phyloP scores from a whole-genome alignment of 768 basidiomycete species.

The Hericium coralloides region DNA sequence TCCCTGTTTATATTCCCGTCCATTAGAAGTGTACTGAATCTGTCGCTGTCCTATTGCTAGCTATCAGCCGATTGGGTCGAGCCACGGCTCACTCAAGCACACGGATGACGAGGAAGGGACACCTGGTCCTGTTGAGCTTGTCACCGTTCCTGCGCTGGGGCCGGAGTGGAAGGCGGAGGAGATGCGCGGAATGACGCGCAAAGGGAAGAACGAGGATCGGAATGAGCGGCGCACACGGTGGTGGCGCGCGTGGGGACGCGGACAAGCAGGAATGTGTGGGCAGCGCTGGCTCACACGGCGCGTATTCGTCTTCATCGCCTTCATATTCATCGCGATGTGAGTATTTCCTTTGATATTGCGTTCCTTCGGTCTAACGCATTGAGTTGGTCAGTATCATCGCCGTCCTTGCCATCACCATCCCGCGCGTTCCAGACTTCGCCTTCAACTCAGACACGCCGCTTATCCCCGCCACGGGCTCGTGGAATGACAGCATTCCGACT shows the following conservation, averaged over 20 bases:
- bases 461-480: constrained; percentile 45
- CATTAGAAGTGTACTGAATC: neutral
- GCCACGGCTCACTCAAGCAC: constrained; percentile 16
- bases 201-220: constrained; percentile 57
- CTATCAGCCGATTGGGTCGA: constrained; percentile 11
- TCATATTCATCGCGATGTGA: constrained; percentile 48
- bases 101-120: constrained; percentile 29
- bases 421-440: constrained; percentile 67
- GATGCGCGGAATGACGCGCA: constrained; percentile 66
- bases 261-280: constrained; percentile 74
- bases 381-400: constrained; percentile 43
- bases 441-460: constrained; percentile 56
- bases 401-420: constrained; percentile 70
- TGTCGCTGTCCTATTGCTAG: neutral
- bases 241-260: constrained; percentile 73
- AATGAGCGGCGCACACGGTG: constrained; percentile 41
- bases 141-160: constrained; percentile 87
- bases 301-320: constrained; percentile 59
- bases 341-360: constrained; percentile 21
- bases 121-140: constrained; percentile 63
- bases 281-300: constrained; percentile 61
- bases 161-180: constrained; percentile 84
- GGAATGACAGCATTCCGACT: constrained; percentile 45
- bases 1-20: neutral
- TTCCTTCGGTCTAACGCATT: neutral